phyloP scores from a whole-genome alignment of 2,329 filamentous ascomycete genomes.

The Chalaropsis ovoidea region DNA sequence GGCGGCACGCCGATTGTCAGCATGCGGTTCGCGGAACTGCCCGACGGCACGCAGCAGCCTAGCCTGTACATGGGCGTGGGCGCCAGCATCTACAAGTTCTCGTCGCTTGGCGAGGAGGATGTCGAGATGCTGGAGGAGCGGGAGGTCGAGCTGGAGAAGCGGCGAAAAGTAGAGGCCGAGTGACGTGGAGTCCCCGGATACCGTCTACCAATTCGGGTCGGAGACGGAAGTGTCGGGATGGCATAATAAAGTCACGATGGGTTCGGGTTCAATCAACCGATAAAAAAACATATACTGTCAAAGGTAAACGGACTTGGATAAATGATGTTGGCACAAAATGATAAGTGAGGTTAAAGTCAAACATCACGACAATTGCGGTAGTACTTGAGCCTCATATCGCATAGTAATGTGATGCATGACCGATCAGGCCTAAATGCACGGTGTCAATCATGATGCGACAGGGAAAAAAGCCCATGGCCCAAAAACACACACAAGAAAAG shows the following conservation, averaged over 20 bases:
- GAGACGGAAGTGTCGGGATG: too few relatives aligned
- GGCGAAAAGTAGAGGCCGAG: background rate
- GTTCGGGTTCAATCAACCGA: too few relatives aligned
- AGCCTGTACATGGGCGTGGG: constrained; percentile 23
- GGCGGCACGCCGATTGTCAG: constrained; percentile 15
- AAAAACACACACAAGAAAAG: background rate
- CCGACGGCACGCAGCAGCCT: constrained; percentile 15
- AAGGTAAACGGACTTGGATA: background rate
- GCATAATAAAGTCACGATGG: background rate
- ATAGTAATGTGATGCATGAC: background rate
- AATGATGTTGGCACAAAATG: background rate
- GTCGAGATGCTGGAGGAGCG: constrained; percentile 11
- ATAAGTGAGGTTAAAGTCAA: background rate
- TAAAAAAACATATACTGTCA: background rate
- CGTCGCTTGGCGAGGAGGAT: constrained; percentile 16
- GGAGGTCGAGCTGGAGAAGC: constrained; percentile 8
- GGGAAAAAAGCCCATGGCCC: background rate
- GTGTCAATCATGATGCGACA: background rate
- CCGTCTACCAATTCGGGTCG: too few relatives aligned
- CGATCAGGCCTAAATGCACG: background rate
- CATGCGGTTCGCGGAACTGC: constrained; percentile 21
- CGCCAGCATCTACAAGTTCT: constrained; percentile 19
- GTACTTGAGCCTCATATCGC: background rate
- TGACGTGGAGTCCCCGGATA: background rate
- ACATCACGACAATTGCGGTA: constrained; percentile 4